Evolutionary conservation across 2,329 filamentous ascomycete genomes (phyloP).

Genomic region (Aspergillus ruber): DNA sequence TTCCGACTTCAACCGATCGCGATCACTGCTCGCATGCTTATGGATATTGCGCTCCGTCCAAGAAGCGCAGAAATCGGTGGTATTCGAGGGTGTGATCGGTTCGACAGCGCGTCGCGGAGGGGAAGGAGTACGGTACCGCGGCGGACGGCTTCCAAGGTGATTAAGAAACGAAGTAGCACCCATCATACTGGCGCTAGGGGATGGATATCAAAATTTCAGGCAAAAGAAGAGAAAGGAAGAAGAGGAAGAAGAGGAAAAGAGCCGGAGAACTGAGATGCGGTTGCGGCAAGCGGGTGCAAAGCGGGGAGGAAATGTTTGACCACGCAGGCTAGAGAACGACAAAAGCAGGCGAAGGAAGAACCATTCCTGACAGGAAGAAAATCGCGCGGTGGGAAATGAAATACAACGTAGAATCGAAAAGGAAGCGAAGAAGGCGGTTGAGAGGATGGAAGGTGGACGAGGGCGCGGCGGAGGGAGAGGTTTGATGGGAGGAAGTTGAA

Average conservation of each 20-base stretch:
- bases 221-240: conserved; percentile 8
- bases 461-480: conserved; percentile 17
- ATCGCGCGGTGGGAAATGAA: conserved; percentile 20
- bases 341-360: conserved; percentile 29
- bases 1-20: conserved; percentile 15
- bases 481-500: conserved; percentile 16
- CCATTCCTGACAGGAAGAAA: conserved; percentile 34
- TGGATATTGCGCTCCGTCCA: conserved; percentile 24
- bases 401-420: conserved; percentile 13
- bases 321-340: conserved; percentile 36
- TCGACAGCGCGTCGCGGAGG: conserved; percentile 43
- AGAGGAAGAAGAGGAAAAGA: conserved; percentile 12
- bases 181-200: conserved; percentile 26
- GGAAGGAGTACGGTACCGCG: conserved; percentile 41
- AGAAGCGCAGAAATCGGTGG: conserved; percentile 23
- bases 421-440: conserved; percentile 9
- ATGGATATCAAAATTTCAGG: conserved; percentile 1
- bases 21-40: conserved; percentile 19
- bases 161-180: conserved; percentile 34
- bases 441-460: conserved; percentile 13
- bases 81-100: conserved; percentile 34
- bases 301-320: conserved; percentile 32
- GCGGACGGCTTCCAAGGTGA: conserved; percentile 31
- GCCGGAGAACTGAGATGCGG: conserved; percentile 16
- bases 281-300: conserved; percentile 34